phyloP scores from a whole-genome alignment of 345 rosid species.

The Aquilaria yunnanensis region DNA sequence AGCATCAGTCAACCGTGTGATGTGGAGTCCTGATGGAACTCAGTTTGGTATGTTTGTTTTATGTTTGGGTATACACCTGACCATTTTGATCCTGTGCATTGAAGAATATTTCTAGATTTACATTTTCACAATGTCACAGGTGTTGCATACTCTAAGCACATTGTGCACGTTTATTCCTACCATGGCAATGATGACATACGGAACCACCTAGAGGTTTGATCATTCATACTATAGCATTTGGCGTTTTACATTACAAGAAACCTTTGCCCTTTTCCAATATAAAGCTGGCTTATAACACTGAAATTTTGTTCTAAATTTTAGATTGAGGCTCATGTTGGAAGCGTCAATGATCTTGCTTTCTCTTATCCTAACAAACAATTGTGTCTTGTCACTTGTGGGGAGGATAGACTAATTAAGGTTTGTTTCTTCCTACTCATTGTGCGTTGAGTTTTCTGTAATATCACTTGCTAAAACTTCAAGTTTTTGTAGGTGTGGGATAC shows the following conservation, averaged over 20 bases:
- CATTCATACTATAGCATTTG: not conserved
- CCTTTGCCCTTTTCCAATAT: not conserved
- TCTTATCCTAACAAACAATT: constrained; percentile 69
- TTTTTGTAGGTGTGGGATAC: constrained; percentile 84
- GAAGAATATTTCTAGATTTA: constrained; percentile 1
- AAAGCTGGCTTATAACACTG: constrained; percentile 3
- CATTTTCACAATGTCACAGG: constrained; percentile 36
- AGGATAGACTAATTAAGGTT: constrained; percentile 77
- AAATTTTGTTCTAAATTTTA: constrained; percentile 17
- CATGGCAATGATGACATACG: constrained; percentile 58
- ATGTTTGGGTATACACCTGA: constrained; percentile 1
- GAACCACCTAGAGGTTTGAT: constrained; percentile 68
- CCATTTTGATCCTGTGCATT: constrained; percentile 4
- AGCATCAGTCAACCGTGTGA: constrained; percentile 69
- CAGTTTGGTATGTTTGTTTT: constrained; percentile 52
- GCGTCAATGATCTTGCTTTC: constrained; percentile 81
- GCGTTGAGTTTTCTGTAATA: constrained; percentile 4
- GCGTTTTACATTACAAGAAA: not conserved
- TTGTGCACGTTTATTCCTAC: constrained; percentile 70
- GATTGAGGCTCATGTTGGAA: constrained; percentile 90
- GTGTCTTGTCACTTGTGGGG: constrained; percentile 74
- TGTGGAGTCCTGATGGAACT: constrained; percentile 87
- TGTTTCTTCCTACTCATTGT: constrained; percentile 13
- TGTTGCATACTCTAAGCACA: constrained; percentile 82
- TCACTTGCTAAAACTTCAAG: constrained; percentile 16